These are phyloP conservation scores for Phialemoniopsis sp. DNA, from an alignment of 2,329 filamentous ascomycete genomes.

Conservation along the genomic window DNA sequence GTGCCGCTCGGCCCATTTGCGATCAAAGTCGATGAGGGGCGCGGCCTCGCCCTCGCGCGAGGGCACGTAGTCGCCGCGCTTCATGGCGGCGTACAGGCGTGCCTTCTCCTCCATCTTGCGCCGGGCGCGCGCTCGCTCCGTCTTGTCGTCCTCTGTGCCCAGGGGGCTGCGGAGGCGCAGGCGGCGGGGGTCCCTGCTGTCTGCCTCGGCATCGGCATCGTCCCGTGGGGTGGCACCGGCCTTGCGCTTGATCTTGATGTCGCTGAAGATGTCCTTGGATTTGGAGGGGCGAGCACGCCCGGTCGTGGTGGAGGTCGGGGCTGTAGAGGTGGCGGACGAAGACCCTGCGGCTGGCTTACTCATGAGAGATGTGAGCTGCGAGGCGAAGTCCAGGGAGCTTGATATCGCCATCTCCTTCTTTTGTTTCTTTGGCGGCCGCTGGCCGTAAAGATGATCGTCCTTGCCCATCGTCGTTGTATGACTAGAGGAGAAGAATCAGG, in stretches of 20 bases:
- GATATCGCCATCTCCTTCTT: constrained; percentile 67
- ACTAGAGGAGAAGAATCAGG: too few species aligned
- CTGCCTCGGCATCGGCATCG: constrained; percentile 44
- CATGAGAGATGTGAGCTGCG: constrained; percentile 80
- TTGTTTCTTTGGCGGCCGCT: constrained; percentile 64
- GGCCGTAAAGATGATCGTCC: constrained; percentile 64
- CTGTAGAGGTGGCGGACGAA: constrained; percentile 29
- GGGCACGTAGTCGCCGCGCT: constrained; percentile 77
- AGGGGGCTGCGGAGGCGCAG: constrained; percentile 47
- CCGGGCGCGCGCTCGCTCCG: constrained; percentile 66
- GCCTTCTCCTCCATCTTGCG: constrained; percentile 89
- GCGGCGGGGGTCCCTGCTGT: constrained; percentile 1
- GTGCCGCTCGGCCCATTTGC: constrained; percentile 82
- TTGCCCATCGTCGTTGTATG: not conserved
- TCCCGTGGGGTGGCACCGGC: constrained; percentile 59
- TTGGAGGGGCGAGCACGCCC: constrained; percentile 50
- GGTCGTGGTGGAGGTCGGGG: constrained; percentile 22
- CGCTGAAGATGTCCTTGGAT: constrained; percentile 66
- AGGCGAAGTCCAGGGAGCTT: constrained; percentile 78
- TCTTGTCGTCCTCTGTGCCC: constrained; percentile 59
- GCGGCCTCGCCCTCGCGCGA: constrained; percentile 60
- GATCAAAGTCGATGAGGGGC: constrained; percentile 85
- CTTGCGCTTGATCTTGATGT: constrained; percentile 35
- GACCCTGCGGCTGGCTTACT: constrained; percentile 41
- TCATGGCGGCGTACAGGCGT: constrained; percentile 82